A percentile compares a stretch with the other conserved stretches of the same genome.
phyloP scores from a whole-genome alignment of 2,329 filamentous ascomycete genomes.

The Mycosphaerelloides madeirae region DNA sequence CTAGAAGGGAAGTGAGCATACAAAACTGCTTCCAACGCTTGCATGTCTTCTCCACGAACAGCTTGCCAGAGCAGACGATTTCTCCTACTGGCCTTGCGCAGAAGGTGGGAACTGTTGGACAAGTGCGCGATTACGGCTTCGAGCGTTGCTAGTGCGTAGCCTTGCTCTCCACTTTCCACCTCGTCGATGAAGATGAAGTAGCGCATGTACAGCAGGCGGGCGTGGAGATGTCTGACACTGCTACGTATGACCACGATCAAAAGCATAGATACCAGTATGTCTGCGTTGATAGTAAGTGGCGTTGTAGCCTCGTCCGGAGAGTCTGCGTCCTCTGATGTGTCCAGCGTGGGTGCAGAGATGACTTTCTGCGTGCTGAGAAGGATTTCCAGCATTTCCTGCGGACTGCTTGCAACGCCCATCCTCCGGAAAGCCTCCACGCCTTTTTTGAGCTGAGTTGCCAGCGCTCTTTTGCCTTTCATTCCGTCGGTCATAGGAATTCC shows the following conservation, averaged over 20 bases:
- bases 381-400: constrained; percentile 83
- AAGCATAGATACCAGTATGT: constrained; percentile 85
- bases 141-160: constrained; percentile 91
- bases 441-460: constrained; percentile 68
- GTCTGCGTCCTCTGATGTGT: constrained; percentile 22
- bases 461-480: constrained; percentile 70
- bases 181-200: constrained; percentile 98
- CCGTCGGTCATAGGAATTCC: constrained; percentile 82
- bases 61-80: constrained; percentile 89
- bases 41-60: constrained; percentile 68
- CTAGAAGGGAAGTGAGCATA: constrained; percentile 50
- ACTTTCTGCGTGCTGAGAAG: constrained; percentile 77
- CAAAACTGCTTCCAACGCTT: constrained; percentile 71
- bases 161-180: constrained; percentile 92
- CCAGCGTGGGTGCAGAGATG: constrained; percentile 53
- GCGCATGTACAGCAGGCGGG: constrained; percentile 87
- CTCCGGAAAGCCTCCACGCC: constrained; percentile 88
- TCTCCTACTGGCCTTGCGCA: constrained; percentile 77
- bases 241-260: constrained; percentile 90
- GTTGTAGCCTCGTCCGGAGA: constrained; percentile 41
- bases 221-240: constrained; percentile 80
- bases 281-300: constrained; percentile 70
- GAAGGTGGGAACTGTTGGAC: constrained; percentile 70
- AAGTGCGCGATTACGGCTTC: constrained; percentile 91
- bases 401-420: constrained; percentile 69